Evolutionary conservation across 164 flowering plant genomes (phyloP), one percentile per base, ranked within the genome.

Genomic region (Magnolia kwangsiensis): DNA sequence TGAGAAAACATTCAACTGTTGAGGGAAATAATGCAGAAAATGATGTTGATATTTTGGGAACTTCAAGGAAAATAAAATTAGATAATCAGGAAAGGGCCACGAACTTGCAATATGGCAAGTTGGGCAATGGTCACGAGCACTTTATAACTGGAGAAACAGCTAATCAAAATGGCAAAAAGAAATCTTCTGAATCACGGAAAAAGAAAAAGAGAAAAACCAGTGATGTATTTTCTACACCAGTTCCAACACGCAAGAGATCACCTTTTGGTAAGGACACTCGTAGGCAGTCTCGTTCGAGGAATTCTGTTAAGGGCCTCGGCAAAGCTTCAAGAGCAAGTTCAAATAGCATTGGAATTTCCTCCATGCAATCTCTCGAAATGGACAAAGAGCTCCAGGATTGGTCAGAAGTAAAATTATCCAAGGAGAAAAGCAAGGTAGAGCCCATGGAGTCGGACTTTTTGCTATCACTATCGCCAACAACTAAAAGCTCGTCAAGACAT

Each of bases 1-100:
- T 69, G 67, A 87, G 89, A 84, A 84, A 80, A 7, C 86, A 82
- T 77, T 66, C 68, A 74, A 78, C 85, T 20, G 80, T 78, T 80
- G 85, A 80, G 78, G 77, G 7, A 72, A 81, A 81, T 71, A 78
- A 74, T 50, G 31, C 79, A 73, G 93, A 85, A 77, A 85, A 82
- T 74, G 90, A 89, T 78, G 78, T 86, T 84, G 99, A 95, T 83
- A 85, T 94, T 71, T 79, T 94, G 83, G 87, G 90, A 81, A 85
- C 92, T 92, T 92, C 92, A 74, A 88, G 92, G 86, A 92, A 92
- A 83, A 92, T 94, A 79, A 90, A 92, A 81, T 72, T 89, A 77
- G 93, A 89, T 78, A 82, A 71, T 80, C n/a, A 84, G 63, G 91
- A 80, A 20, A 72, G 71, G 19, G 66, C 85, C 61, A 76, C 68